Conservation (phyloP, 768 basidiomycete genomes). For the Thelephora aurantiotincta region DNA sequence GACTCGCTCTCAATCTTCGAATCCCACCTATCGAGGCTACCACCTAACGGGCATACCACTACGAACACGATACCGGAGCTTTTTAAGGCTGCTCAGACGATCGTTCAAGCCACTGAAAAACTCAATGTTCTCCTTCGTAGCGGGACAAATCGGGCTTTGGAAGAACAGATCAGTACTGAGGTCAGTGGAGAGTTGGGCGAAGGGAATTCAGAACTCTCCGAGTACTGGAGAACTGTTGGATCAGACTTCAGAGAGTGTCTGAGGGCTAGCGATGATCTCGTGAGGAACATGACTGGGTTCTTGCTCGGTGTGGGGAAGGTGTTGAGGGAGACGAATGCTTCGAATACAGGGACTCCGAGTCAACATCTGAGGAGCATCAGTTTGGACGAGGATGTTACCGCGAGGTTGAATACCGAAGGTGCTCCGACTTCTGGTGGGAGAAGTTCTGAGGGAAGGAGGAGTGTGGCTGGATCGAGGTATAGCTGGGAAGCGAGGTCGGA, state of each 20-base stretch:
- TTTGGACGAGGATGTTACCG: constrained; percentile 33
- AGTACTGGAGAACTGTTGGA: constrained; percentile 57
- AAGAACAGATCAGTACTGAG: constrained; percentile 65
- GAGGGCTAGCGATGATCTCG: constrained; percentile 65
- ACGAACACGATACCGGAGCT: constrained; percentile 36
- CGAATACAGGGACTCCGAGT: constrained; percentile 16
- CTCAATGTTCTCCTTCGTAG: constrained; percentile 47
- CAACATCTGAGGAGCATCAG: constrained; percentile 38
- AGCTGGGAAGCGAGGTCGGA: constrained; percentile 27
- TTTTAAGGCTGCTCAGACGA: constrained; percentile 42
- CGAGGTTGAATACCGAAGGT: constrained; percentile 20
- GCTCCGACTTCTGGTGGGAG: constrained; percentile 24
- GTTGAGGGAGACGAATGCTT: constrained; percentile 36
- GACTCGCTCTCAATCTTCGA: constrained; percentile 64
- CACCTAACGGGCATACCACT: constrained; percentile 25
- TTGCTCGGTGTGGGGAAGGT: constrained; percentile 63
- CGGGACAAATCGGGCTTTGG: constrained; percentile 45
- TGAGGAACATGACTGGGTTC: constrained; percentile 62
- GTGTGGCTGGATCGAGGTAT: constrained; percentile 28
- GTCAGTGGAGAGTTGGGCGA: constrained; percentile 28
- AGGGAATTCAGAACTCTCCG: constrained; percentile 24
- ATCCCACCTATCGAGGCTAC: constrained; percentile 41
- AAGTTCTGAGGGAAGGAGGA: constrained; percentile 42
- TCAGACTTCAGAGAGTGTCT: constrained; percentile 60
- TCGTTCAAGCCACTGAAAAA: constrained; percentile 53